Evolutionary conservation across 208 protist genomes (phyloP), one percentile per base, ranked within the genome.

Genomic region (Trypanosoma congolense): DNA sequence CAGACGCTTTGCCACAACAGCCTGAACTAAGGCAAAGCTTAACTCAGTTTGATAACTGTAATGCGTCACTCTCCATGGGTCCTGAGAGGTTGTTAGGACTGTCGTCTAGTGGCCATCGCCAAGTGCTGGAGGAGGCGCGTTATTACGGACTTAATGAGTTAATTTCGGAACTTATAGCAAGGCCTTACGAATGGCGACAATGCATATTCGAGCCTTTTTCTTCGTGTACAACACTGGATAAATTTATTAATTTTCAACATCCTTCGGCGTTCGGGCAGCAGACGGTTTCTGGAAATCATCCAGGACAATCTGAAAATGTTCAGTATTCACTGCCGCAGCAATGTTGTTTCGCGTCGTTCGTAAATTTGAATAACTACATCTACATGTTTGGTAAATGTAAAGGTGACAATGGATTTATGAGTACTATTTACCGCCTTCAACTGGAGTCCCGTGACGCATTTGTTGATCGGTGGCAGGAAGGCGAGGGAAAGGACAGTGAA

Each of bases 91-190:
- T 61, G 33, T 21, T 53, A 5, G 42, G 36, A 31, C 36, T 68
- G n/a, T 22, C 55, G 10, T 30, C 31, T 36, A 22, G 40, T 31
- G 61, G 61, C 33, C 36, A 30, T 3, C 48, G 36, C n/a, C 52
- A 33, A 4, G n/a, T 68, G n/a, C 38, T 61, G 30, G 53, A 68
- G n/a, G 61, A 68, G 46, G 61, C 61, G 45, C 12, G 33, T 8
- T 68, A 57, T 38, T 68, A 68, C 25, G 61, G 61, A 29, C 18
- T 68, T 14, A 61, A 68, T 42, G 46, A 56, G 35, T 24, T 68
- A 1, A 28, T 59, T 16, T 8, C 35, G 2, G 54, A 61, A 30
- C 30, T 68, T 26, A 3, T 33, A 1, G 30, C 33, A 6, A 48
- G 30, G 31, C 61, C 35, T 8, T 49, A 42, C 29, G 35, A 59